These are phyloP conservation scores for Mallotus nudiflorus DNA, from an alignment of 345 rosid species.

Conservation along the genomic window DNA sequence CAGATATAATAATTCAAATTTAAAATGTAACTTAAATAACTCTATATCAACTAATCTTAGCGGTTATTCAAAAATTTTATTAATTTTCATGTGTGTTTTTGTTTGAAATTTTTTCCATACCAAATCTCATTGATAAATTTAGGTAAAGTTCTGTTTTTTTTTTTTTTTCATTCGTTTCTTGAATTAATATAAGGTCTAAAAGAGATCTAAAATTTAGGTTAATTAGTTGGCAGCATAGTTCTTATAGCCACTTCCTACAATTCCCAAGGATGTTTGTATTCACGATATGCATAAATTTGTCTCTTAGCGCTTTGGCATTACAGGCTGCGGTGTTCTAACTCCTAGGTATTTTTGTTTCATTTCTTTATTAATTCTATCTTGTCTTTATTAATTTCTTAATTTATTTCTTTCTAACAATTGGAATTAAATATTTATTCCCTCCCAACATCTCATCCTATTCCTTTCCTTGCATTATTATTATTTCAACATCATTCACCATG, in stretches of 20 bases:
- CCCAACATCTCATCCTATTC: background rate
- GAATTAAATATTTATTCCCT: background rate
- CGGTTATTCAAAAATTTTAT: no score
- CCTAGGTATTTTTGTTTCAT: slow-evolving; percentile 37
- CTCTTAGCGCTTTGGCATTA: slow-evolving; percentile 50
- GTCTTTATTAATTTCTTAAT: background rate
- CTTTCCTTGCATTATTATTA: no score
- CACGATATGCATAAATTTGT: slow-evolving; percentile 39
- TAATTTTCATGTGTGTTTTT: no score
- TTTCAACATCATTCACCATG: no score
- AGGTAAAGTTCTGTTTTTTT: no score
- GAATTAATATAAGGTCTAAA: background rate
- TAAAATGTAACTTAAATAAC: no score
- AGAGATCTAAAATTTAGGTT: no score
- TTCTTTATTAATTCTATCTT: slow-evolving; percentile 16
- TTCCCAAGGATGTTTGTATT: slow-evolving; percentile 59
- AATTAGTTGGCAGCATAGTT: slow-evolving; percentile 1
- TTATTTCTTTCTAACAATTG: background rate
- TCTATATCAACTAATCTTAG: no score
- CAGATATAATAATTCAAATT: no score
- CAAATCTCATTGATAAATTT: no score
- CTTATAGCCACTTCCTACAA: slow-evolving; percentile 35
- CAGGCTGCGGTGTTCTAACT: slow-evolving; percentile 48
- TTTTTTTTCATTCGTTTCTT: background rate
- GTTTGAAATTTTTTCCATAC: no score